phyloP scores from a whole-genome alignment of 1,284 basidiomycete species.

The Leccinum pallidistipes region DNA sequence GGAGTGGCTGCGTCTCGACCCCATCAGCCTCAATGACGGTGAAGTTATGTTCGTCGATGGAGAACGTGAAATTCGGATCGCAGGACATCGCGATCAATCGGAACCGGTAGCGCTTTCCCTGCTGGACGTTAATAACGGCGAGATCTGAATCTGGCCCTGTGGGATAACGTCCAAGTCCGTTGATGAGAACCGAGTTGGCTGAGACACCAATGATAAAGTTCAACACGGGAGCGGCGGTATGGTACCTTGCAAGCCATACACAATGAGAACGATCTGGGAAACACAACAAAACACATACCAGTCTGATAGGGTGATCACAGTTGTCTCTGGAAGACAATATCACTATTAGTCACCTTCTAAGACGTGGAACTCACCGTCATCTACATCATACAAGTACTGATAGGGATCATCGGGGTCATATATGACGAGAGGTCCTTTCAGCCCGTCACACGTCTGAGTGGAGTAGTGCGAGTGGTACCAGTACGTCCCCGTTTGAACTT shows the following conservation, averaged over 20 bases:
- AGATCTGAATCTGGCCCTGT: slow-evolving; percentile 32
- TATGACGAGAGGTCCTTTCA: slow-evolving; percentile 32
- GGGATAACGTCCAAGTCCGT: slow-evolving; percentile 46
- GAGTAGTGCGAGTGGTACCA: slow-evolving; percentile 50
- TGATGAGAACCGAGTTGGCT: slow-evolving; percentile 42
- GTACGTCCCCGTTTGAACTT: slow-evolving; percentile 39
- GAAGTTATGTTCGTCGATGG: slow-evolving; percentile 41
- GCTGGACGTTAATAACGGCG: slow-evolving; percentile 33
- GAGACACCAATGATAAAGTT: slow-evolving; percentile 19
- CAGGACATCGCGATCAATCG: slow-evolving; percentile 43
- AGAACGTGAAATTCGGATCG: slow-evolving; percentile 38
- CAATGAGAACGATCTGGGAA: not conserved
- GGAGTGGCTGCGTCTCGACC: slow-evolving; percentile 30
- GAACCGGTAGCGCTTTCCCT: slow-evolving; percentile 40
- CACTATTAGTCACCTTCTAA: not conserved
- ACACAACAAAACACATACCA: slow-evolving; percentile 15
- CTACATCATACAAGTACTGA: slow-evolving; percentile 33
- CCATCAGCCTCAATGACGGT: slow-evolving; percentile 45
- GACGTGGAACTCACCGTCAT: slow-evolving; percentile 32
- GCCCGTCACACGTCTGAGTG: slow-evolving; percentile 33
- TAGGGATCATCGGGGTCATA: slow-evolving; percentile 39
- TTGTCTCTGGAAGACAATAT: slow-evolving; percentile 22
- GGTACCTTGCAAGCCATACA: slow-evolving; percentile 37
- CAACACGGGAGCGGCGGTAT: slow-evolving; percentile 19
- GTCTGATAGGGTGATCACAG: slow-evolving; percentile 32